Evolutionary conservation across 1,284 basidiomycete genomes (phyloP), one percentile per base, ranked within the genome.

Genomic region (Cryptococcus deneoformans): DNA sequence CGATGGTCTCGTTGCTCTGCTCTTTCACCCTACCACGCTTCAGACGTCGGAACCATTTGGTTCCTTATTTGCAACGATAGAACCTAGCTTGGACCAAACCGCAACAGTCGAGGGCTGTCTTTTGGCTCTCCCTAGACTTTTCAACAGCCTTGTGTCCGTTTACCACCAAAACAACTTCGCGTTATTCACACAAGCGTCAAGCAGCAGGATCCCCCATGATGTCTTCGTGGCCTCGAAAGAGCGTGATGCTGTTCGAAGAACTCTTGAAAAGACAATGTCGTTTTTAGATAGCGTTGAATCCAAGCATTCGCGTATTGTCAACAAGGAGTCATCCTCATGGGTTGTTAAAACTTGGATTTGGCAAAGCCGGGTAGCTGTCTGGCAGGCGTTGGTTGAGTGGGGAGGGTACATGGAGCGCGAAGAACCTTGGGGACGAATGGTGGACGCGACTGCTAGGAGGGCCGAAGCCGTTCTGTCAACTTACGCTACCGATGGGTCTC

Each of bases 321-420:
- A 1, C 45, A 50, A 10, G 37, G 20, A 24, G 35, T 36, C 7
- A 24, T 20, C 24, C 10, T n/a, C 29, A 9, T 48, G 39, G n/a
- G 37, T 37, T 63, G 50, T 53, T 50, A 43, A 16, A 34, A 45
- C 16, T 16, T 52, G 49, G 50, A 37, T 51, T 12, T 68, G 63
- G 65, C 24, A 50, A 6, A 56, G 69, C 2, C 62, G 65, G 8
- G 34, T 42, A 0, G 47, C 34, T 1, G 37, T 74, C 0, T 77
- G 75, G 75, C 46, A 54, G 10, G 59, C 57, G 0, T 49, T 77
- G 3, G 52, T 62, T 14, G 39, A 38, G 2, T 77, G 75, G 75
- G 73, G 73, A 29, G 73, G 73, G 24, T 77, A 76, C 52, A 63
- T 75, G 49, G 75, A 76, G 59, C 57, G 65, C 11, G 73, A 77